These are phyloP conservation scores for Pneumocystis sp. DNA, from an alignment of 1,139 yeast genomes.

Conservation along the genomic window DNA sequence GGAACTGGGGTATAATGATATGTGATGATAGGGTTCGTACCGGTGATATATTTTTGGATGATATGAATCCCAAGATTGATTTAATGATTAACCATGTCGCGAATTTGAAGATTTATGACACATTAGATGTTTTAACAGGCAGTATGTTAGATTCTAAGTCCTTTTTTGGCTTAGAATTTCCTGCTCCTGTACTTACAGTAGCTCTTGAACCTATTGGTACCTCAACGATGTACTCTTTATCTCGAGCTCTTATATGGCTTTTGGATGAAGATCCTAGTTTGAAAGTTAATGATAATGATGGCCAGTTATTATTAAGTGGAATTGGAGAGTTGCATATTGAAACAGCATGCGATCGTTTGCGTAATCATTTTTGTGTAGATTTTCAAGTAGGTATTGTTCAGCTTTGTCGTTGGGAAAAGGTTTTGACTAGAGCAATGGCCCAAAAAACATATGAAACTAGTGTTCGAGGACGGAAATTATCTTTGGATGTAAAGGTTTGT, in stretches of 20 bases:
- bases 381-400: constrained; percentile 68
- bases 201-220: constrained; percentile 70
- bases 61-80: neutral
- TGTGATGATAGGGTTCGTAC: constrained; percentile 68
- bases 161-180: constrained; percentile 29
- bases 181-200: constrained; percentile 87
- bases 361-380: constrained; percentile 67
- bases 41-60: constrained; percentile 73
- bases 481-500: neutral
- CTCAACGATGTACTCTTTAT: constrained; percentile 61
- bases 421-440: neutral
- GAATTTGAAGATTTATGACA: neutral
- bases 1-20: constrained; percentile 81
- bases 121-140: neutral
- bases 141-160: neutral
- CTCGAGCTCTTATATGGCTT: constrained; percentile 47
- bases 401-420: constrained; percentile 66
- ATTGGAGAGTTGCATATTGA: constrained; percentile 95
- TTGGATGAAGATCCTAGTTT: constrained; percentile 76
- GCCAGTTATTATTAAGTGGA: constrained; percentile 77
- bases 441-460: neutral
- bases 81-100: constrained; percentile 53
- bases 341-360: constrained; percentile 62
- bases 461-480: neutral
- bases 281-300: constrained; percentile 69